These are phyloP conservation scores for Lipomyces japonicus DNA, from an alignment of 805 yeast genomes.

Conservation along the genomic window DNA sequence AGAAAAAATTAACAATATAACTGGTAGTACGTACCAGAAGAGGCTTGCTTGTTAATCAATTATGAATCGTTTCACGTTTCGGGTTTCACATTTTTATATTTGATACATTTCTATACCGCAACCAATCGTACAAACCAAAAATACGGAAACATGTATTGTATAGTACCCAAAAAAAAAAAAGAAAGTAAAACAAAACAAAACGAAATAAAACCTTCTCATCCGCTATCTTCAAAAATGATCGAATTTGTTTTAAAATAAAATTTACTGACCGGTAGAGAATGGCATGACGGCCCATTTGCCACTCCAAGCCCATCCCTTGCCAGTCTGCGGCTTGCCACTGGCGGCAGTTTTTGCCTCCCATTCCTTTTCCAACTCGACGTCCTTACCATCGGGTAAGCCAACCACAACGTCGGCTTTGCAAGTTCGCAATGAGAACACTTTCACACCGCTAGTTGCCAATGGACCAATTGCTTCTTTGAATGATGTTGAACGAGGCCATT, in stretches of 20 bases:
- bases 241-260: too few species aligned
- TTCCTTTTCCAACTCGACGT: conserved; percentile 57
- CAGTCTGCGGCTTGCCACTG: conserved; percentile 35
- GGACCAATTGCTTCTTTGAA: conserved; percentile 68
- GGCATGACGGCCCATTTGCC: conserved; percentile 95
- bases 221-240: too few species aligned
- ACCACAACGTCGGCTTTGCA: conserved; percentile 95
- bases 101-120: too few species aligned
- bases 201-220: background rate
- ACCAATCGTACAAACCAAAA: too few species aligned
- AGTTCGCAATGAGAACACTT: conserved; percentile 75
- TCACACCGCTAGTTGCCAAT: conserved; percentile 59
- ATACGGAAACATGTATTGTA: too few species aligned
- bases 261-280: conserved; percentile 43
- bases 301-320: conserved; percentile 65
- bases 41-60: too few species aligned
- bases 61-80: background rate
- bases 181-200: background rate
- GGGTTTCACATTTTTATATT: too few species aligned
- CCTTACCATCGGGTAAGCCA: conserved; percentile 70
- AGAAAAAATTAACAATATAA: too few species aligned
- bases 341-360: conserved; percentile 63
- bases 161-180: too few species aligned
- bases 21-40: too few species aligned
- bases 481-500: conserved; percentile 79